Base-by-base conservation (phyloP, 768 basidiomycete species). In the Kwoniella dejecticola region DNA sequence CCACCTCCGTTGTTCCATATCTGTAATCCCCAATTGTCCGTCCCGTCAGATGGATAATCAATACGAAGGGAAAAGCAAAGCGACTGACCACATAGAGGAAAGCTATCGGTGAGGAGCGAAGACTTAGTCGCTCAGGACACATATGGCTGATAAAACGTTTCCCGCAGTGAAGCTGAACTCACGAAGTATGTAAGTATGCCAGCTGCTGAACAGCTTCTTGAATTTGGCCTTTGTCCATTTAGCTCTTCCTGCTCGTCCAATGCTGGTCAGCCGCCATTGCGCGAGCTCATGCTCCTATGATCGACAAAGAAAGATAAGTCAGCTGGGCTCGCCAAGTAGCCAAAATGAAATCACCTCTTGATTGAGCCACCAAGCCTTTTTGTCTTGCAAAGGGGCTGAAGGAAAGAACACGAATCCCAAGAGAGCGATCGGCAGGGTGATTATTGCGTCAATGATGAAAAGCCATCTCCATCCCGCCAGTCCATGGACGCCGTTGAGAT, bases 401-500 rank as follows among this genome's bases (percentile, higher is more conserved):
- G 68, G 68, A 15, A 66, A 60, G 60, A 70, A 61, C n/a, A 57
- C 33, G 38, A 57, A 53, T 0, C 65, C 68, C 3, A 67, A 15
- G 13, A 64, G 7, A 3, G 65, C 62, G 48, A 70, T 67, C 6
- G 68, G 62, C 12, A 66, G 36, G 15, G 60, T 55, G 26, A 61
- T 62, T 31, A 69, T 57, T 6, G 41, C 55, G 23, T 65, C 55
- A 27, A 65, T 61, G 52, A 65, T 65, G 41, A 68, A 68, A 1
- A 68, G 40, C 63, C 63, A 68, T n/a, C 55, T 46, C 67, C 67
- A 69, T 0, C 67, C 67, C 13, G 60, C 64, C 5, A 61, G 58
- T 33, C 69, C 68, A 36, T 64, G 62, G 2, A 64, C 62, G 12
- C 70, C 70, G 24, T 62, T 58, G 3, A 76, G 68, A 19, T 71